phyloP scores from a whole-genome alignment of 257 asterid genomes.

The Plectranthus barbatus region DNA sequence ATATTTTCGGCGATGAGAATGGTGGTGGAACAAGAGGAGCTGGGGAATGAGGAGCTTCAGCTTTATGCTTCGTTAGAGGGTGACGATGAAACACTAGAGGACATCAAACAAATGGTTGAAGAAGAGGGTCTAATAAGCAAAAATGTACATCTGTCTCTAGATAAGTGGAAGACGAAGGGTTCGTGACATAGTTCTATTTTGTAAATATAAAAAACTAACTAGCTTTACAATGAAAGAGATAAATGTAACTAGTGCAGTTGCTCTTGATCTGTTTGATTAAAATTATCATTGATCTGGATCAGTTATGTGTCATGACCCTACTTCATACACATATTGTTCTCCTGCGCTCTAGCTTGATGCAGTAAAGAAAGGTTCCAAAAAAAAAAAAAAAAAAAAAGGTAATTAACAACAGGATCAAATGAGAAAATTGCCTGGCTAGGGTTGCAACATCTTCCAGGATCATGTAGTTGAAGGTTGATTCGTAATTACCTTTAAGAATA shows the following conservation, averaged over 20 bases:
- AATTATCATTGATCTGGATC: too few species aligned
- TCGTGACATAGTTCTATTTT: too few species aligned
- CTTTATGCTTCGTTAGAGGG: neutral
- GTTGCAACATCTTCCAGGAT: neutral
- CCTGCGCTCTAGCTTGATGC: neutral
- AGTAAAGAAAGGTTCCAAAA: too few species aligned
- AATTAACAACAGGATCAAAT: neutral
- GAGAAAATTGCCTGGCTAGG: neutral
- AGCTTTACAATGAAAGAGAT: too few species aligned
- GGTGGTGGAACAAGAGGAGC: neutral
- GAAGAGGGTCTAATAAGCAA: neutral
- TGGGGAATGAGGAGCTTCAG: slow-evolving; percentile 1
- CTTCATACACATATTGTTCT: too few species aligned
- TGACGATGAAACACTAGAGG: neutral
- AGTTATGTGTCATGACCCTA: too few species aligned
- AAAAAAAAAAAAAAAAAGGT: too few species aligned
- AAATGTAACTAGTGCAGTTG: too few species aligned
- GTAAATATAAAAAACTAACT: too few species aligned
- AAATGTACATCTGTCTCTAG: neutral
- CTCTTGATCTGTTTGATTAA: too few species aligned
- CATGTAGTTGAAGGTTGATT: neutral
- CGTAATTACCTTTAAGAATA: neutral
- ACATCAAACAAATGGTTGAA: neutral
- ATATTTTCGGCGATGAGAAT: neutral
- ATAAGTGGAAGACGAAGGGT: too few species aligned